Base-by-base conservation (phyloP, 1,284 basidiomycete species). In the Tausonia pullulans region DNA sequence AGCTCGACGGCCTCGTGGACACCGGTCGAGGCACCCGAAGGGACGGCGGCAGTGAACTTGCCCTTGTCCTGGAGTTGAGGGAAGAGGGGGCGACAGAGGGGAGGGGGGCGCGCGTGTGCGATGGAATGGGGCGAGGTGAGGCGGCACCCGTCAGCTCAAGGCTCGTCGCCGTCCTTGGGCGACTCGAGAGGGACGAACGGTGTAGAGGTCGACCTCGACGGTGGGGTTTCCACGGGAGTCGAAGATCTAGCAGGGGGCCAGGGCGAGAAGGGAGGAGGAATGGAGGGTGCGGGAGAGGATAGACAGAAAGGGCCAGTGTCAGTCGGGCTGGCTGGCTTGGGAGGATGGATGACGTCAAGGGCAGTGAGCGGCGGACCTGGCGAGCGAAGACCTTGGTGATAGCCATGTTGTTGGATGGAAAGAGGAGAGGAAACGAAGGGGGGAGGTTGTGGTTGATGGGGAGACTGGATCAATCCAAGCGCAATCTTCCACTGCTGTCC, bases 1-100 rank as follows among this genome's bases (percentile, higher is more conserved):
- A 98, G 88, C 81, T 99, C 96, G 65, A 96, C 91, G 70, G 96
- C 96, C 80, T 99, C 96, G 79, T 98, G 92, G 71, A 92, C 81
- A 82, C 96, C 96, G 66, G 95, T 98, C 67, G 95, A 98, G 60
- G 96, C 96, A 77, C 96, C 96, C 66, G 94, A 98, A 65, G 96
- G 96, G 57, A 98, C 96, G 70, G 91, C 85, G 69, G 92, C 90
- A 70, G 91, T 88, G 88, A 88, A 98, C 72, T 86, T 87, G 70
- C 95, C 94, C 51, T 59, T 62, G 14, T 53, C 59, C 46, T 48
- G 41, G 40, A 5, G 43, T 40, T 2, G 27, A 27, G 27, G 27
- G 27, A 27, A 27, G 27, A 27, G 27, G 27, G 27, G 27, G 27
- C 27, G 27, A 27, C 27, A 27, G 27, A 27, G 27, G 27, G 27